Evolutionary conservation across 139 green algal genomes (phyloP).

Genomic region (Trebouxia sp.): DNA sequence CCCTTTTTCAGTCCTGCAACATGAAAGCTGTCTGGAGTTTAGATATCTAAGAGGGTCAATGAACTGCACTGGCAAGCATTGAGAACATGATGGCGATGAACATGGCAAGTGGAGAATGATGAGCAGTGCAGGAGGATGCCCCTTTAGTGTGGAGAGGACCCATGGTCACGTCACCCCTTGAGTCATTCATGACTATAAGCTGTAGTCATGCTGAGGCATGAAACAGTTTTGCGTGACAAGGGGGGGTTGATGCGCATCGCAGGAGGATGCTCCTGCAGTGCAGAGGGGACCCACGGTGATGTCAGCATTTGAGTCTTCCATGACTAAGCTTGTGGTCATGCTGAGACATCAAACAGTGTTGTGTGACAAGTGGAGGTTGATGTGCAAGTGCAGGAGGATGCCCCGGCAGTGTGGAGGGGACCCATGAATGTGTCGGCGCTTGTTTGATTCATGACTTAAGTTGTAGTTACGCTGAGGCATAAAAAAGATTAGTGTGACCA

Average conservation of each 20-base stretch:
- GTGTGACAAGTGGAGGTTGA: background rate
- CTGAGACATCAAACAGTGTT: too few relatives aligned
- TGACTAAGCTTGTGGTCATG: slow-evolving; percentile 67
- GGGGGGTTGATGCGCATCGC: background rate
- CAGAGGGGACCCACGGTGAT: slow-evolving; percentile 92
- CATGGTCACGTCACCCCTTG: slow-evolving; percentile 89
- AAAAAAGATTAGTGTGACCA: too few relatives aligned
- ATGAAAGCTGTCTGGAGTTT: too few relatives aligned
- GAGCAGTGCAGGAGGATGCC: slow-evolving; percentile 46
- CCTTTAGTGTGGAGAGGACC: slow-evolving; percentile 86
- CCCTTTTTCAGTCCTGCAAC: too few relatives aligned
- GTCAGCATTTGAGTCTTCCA: slow-evolving; percentile 83
- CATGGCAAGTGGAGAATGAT: background rate
- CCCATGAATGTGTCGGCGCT: slow-evolving; percentile 91
- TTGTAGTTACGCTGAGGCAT: too few relatives aligned
- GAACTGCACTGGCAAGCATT: too few relatives aligned
- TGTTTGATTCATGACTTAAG: slow-evolving; percentile 79
- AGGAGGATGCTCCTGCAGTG: slow-evolving; percentile 71
- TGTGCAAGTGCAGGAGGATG: slow-evolving; percentile 49
- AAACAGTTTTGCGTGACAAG: too few relatives aligned
- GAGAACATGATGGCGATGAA: too few relatives aligned
- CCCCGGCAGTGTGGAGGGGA: slow-evolving; percentile 82
- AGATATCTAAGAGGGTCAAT: too few relatives aligned
- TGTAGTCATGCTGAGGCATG: too few relatives aligned
- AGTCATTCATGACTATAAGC: slow-evolving; percentile 81